These are phyloP conservation scores for Cucumis melo DNA, from an alignment of 306 rosid genomes.

Conservation along the genomic window DNA sequence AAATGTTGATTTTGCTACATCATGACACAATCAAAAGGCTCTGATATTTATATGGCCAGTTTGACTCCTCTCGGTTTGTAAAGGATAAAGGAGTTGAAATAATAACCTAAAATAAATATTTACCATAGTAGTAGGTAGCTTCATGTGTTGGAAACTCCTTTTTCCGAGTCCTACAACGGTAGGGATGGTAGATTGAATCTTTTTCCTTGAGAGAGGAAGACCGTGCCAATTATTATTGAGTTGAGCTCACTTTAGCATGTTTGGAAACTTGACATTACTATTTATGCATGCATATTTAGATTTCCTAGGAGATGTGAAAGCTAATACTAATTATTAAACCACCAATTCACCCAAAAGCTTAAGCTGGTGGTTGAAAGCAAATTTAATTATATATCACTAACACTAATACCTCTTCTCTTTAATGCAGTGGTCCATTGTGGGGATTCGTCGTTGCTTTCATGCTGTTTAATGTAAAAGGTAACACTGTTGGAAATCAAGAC, in stretches of 20 bases:
- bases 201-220: too few species aligned
- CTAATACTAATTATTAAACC: too few species aligned
- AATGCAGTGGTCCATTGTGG: conserved; percentile 76
- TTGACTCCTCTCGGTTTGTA: neutral
- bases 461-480: conserved; percentile 90
- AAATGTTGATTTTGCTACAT: neutral
- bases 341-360: too few species aligned
- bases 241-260: too few species aligned
- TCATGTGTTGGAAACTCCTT: neutral
- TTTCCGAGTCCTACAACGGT: too few species aligned
- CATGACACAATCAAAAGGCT: neutral
- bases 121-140: neutral
- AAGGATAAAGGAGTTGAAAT: neutral
- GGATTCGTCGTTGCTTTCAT: conserved; percentile 93
- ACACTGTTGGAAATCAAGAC: neutral
- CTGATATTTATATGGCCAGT: neutral
- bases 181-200: too few species aligned
- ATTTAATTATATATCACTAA: too few species aligned
- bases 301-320: neutral
- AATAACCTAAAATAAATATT: neutral
- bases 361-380: too few species aligned
- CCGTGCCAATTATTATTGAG: too few species aligned
- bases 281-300: neutral
- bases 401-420: neutral
- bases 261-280: neutral